These are phyloP conservation scores for Porphyrellus cyaneotinctus DNA, from an alignment of 768 basidiomycete species.

Conservation along the genomic window DNA sequence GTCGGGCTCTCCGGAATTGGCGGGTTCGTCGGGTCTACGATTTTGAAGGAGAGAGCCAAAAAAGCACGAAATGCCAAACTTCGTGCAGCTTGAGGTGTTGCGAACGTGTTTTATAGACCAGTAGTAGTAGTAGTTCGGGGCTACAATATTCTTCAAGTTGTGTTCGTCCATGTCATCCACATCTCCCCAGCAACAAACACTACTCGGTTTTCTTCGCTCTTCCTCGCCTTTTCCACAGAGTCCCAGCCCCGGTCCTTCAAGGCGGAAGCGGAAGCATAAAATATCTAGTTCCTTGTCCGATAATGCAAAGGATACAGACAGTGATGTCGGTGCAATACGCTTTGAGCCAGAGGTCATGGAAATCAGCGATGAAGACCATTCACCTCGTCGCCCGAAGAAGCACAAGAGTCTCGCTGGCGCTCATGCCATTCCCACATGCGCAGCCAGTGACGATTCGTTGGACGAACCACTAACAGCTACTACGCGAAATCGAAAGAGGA, in stretches of 20 bases:
- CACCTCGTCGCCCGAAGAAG: slow-evolving; percentile 25
- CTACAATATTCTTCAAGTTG: no score
- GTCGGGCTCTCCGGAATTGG: slow-evolving; percentile 79
- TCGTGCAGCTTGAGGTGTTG: slow-evolving; percentile 49
- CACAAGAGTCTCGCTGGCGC: slow-evolving; percentile 10
- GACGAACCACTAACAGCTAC: slow-evolving; percentile 18
- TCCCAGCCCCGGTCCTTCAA: slow-evolving; percentile 1
- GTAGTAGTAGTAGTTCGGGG: neutral
- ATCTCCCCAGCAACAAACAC: slow-evolving; percentile 40
- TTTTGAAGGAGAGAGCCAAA: slow-evolving; percentile 70
- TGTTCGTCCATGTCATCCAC: neutral
- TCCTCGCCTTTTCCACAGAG: slow-evolving; percentile 20
- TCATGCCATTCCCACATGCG: slow-evolving; percentile 10
- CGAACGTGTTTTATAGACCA: no score
- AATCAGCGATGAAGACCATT: slow-evolving; percentile 24
- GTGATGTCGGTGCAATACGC: slow-evolving; percentile 48
- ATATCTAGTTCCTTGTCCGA: slow-evolving; percentile 11
- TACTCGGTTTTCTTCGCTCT: slow-evolving; percentile 34
- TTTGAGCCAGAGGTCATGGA: slow-evolving; percentile 38
- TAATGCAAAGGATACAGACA: slow-evolving; percentile 30
- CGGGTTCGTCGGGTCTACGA: slow-evolving; percentile 70
- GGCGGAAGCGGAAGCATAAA: slow-evolving; percentile 16
- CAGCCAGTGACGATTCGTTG: slow-evolving; percentile 21
- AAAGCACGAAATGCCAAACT: slow-evolving; percentile 58
- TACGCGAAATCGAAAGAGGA: slow-evolving; percentile 20